Evolutionary conservation across 495 filamentous ascomycete genomes (phyloP).

Genomic region (Penicillium parvum): DNA sequence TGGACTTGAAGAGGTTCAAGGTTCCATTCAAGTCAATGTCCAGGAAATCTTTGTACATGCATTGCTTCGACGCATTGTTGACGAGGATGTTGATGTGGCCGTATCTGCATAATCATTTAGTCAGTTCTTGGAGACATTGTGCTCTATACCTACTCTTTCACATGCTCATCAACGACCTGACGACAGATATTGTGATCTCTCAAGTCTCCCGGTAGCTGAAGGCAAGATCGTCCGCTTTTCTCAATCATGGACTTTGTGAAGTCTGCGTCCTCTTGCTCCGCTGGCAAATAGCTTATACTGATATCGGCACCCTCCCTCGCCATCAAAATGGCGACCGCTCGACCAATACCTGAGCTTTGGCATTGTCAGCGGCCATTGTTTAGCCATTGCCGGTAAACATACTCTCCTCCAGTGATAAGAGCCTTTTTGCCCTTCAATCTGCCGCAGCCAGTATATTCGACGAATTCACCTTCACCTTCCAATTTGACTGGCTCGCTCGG

Average conservation of each 20-base stretch:
- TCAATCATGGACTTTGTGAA: conserved; percentile 49
- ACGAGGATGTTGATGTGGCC: conserved; percentile 52
- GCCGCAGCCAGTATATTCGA: conserved; percentile 38
- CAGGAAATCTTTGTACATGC: conserved; percentile 45
- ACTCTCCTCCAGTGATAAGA: conserved; percentile 54
- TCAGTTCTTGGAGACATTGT: no score
- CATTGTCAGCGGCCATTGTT: not conserved
- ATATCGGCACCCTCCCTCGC: conserved; percentile 50
- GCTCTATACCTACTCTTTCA: conserved; percentile 42
- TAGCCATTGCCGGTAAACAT: conserved; percentile 4
- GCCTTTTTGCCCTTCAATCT: conserved; percentile 47
- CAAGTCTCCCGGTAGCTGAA: conserved; percentile 47
- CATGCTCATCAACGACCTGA: conserved; percentile 47
- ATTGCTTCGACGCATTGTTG: conserved; percentile 59
- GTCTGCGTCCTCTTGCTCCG: conserved; percentile 49
- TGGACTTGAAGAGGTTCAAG: conserved; percentile 51
- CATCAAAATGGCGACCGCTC: conserved; percentile 50
- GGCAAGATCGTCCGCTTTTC: conserved; percentile 38
- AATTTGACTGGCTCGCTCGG: conserved; percentile 30
- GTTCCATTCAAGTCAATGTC: conserved; percentile 51
- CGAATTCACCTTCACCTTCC: conserved; percentile 21
- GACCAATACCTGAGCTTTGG: conserved; percentile 46
- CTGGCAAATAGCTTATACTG: conserved; percentile 49
- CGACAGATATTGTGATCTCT: conserved; percentile 42
- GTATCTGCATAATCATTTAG: no score